These are phyloP conservation scores for Aspergillus tubingensis DNA, from an alignment of 2,329 filamentous ascomycete genomes.

Conservation along the genomic window DNA sequence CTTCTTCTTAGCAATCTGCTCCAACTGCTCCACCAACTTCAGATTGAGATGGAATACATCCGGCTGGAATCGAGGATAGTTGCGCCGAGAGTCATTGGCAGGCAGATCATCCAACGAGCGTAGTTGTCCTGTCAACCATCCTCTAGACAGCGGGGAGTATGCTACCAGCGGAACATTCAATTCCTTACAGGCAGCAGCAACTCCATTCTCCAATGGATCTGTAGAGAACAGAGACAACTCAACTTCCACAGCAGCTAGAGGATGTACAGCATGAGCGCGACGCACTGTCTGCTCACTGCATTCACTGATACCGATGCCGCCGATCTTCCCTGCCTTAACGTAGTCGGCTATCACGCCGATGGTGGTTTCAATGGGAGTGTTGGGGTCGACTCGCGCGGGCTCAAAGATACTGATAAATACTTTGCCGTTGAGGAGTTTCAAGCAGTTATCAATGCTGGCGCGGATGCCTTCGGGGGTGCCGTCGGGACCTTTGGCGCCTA, in stretches of 20 bases:
- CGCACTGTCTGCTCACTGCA: constrained; percentile 11
- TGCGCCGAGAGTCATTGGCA: constrained; percentile 47
- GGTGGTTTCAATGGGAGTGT: constrained; percentile 6
- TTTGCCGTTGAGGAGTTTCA: constrained; percentile 12
- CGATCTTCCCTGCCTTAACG: constrained; percentile 16
- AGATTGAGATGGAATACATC: constrained; percentile 67
- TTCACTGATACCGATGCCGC: constrained; percentile 14
- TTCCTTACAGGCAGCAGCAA: constrained; percentile 60
- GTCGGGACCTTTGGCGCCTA: neutral
- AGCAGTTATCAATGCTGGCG: constrained; percentile 2
- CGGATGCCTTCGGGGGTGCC: constrained; percentile 9
- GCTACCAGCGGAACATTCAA: constrained; percentile 69
- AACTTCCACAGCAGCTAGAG: constrained; percentile 3
- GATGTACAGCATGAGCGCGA: constrained; percentile 12
- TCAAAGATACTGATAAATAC: constrained; percentile 19
- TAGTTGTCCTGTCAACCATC: constrained; percentile 57
- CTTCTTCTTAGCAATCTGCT: constrained; percentile 62
- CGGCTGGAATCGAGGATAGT: constrained; percentile 61
- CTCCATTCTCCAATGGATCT: constrained; percentile 29
- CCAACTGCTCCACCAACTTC: constrained; percentile 59
- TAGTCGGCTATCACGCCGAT: constrained; percentile 9
- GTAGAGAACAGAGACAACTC: constrained; percentile 14
- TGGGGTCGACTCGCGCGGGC: constrained; percentile 10
- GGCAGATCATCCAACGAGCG: constrained; percentile 58
- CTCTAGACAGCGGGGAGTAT: constrained; percentile 70